These are phyloP conservation scores for Talaromyces islandicus DNA, from an alignment of 2,329 filamentous ascomycete genomes.

Conservation along the genomic window DNA sequence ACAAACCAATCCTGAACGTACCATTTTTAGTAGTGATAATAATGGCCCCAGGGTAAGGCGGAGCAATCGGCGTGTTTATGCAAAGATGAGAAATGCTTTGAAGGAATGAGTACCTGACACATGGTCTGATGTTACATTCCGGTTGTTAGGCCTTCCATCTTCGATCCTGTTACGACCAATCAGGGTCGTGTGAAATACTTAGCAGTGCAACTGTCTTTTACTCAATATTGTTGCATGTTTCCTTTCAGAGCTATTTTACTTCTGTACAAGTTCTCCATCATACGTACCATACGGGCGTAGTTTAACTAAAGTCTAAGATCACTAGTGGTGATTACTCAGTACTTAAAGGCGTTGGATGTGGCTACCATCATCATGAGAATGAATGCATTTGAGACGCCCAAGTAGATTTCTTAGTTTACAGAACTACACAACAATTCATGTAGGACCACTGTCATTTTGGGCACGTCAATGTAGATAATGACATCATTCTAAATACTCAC, in stretches of 20 bases:
- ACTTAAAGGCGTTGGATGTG: too few relatives aligned
- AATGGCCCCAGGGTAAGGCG: constrained; percentile 60
- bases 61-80: constrained; percentile 57
- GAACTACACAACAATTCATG: too few relatives aligned
- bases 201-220: neutral
- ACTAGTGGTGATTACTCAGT: too few relatives aligned
- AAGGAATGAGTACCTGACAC: neutral
- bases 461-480: too few relatives aligned
- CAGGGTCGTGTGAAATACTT: neutral
- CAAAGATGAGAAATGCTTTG: neutral
- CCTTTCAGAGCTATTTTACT: neutral
- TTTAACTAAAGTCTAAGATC: too few relatives aligned
- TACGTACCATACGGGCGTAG: too few relatives aligned
- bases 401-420: too few relatives aligned
- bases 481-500: too few relatives aligned
- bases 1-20: too few relatives aligned
- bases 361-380: too few relatives aligned
- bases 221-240: neutral
- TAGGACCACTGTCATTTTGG: too few relatives aligned
- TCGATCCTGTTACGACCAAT: neutral
- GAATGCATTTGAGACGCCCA: too few relatives aligned
- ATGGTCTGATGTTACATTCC: neutral
- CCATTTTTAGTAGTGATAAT: neutral
- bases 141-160: neutral
- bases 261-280: neutral